These are phyloP conservation scores for Fomitopsis pulvina DNA, from an alignment of 768 basidiomycete species.

Conservation along the genomic window DNA sequence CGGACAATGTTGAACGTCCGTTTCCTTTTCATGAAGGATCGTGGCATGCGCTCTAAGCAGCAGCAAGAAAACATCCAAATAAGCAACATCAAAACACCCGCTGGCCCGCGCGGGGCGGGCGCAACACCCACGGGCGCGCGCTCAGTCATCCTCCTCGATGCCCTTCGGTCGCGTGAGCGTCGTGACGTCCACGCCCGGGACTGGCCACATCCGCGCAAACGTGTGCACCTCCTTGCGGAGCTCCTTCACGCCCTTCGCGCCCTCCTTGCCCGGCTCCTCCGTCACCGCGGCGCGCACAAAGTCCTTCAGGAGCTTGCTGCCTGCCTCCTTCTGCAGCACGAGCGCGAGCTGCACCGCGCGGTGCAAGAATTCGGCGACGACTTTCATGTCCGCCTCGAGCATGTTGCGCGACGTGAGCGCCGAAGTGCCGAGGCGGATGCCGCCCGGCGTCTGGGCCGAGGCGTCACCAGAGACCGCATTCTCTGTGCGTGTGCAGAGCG, in stretches of 20 bases:
- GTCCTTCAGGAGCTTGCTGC: conserved; percentile 92
- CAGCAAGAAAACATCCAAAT: neutral
- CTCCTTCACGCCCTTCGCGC: conserved; percentile 61
- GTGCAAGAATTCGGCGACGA: conserved; percentile 88
- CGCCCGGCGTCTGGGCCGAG: conserved; percentile 93
- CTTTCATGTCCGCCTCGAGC: conserved; percentile 79
- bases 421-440: conserved; percentile 93
- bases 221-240: conserved; percentile 72
- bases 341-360: conserved; percentile 90
- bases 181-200: conserved; percentile 73
- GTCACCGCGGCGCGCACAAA: conserved; percentile 78
- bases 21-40: conserved; percentile 31
- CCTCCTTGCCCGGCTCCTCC: conserved; percentile 62
- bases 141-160: conserved; percentile 42
- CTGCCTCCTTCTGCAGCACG: conserved; percentile 89
- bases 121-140: neutral
- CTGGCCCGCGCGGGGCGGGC: conserved; percentile 3
- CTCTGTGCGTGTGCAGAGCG: conserved; percentile 37
- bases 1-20: conserved; percentile 54
- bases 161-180: conserved; percentile 51
- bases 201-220: conserved; percentile 86
- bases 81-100: neutral
- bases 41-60: conserved; percentile 22
- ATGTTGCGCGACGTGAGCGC: conserved; percentile 94
- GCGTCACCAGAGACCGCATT: conserved; percentile 97